These are phyloP conservation scores for Exophiala xenobiotica DNA, from an alignment of 2,329 filamentous ascomycete species.

Conservation along the genomic window DNA sequence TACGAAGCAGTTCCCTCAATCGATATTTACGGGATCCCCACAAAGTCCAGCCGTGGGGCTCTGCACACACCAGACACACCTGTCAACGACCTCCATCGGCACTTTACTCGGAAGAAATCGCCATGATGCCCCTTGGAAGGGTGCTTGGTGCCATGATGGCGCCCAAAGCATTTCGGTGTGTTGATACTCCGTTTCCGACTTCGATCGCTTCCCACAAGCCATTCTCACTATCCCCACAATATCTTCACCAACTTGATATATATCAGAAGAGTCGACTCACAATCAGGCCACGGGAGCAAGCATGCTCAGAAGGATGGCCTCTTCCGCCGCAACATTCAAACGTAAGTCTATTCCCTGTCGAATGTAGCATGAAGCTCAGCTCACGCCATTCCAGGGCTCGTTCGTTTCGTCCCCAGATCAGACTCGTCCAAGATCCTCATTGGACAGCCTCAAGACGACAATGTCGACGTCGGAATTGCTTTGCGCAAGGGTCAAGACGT, in stretches of 20 bases:
- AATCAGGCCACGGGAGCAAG: conserved; percentile 10
- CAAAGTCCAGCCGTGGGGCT: too few species aligned
- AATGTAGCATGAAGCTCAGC: neutral
- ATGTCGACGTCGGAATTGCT: conserved; percentile 58
- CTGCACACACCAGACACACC: too few species aligned
- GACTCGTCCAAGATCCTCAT: conserved; percentile 52
- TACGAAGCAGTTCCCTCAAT: too few species aligned
- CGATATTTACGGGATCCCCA: too few species aligned
- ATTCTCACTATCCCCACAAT: neutral
- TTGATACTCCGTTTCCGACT: neutral
- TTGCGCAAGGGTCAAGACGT: conserved; percentile 58
- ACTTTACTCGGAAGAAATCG: too few species aligned
- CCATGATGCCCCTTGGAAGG: too few species aligned
- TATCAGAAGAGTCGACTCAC: conserved; percentile 2
- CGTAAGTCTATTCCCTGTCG: conserved; percentile 12
- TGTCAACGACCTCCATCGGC: too few species aligned
- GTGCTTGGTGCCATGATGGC: too few species aligned
- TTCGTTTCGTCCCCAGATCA: conserved; percentile 58
- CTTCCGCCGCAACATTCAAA: conserved; percentile 8
- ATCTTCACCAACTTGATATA: neutral
- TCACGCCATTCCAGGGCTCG: conserved; percentile 49
- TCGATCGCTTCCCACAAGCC: neutral
- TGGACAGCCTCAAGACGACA: conserved; percentile 54
- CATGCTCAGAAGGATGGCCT: conserved; percentile 15
- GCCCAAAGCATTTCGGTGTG: neutral